Percentiles rank a stretch among this genome's conserved stretches.
Conservation (phyloP, 2,329 filamentous ascomycete species). For the Colletotrichum sp. region DNA sequence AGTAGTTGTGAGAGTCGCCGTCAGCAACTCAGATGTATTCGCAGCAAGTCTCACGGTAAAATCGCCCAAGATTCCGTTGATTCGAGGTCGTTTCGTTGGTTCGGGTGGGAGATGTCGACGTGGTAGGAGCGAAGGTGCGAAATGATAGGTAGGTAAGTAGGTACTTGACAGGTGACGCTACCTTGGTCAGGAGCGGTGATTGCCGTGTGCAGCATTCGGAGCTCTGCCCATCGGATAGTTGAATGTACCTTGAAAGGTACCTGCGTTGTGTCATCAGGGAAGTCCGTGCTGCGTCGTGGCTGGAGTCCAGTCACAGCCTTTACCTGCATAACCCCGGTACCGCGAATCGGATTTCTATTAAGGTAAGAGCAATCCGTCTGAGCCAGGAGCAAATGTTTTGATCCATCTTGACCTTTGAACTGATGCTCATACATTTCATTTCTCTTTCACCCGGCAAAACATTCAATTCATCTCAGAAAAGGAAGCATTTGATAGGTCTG, state of each 20-base stretch:
- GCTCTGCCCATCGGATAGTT: conserved; percentile 12
- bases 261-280: background rate
- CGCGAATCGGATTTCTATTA: background rate
- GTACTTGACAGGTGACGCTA: background rate
- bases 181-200: conserved; percentile 12
- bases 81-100: background rate
- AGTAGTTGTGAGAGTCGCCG: conserved; percentile 62
- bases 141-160: background rate
- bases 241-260: background rate
- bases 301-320: background rate
- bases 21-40: background rate
- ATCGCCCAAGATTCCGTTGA: background rate
- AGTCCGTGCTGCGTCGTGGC: background rate
- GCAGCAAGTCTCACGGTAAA: background rate
- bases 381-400: conserved; percentile 13
- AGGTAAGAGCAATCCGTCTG: conserved; percentile 3
- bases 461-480: background rate
- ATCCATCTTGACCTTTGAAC: background rate
- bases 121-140: background rate
- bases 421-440: background rate
- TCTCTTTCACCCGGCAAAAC: background rate
- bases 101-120: background rate
- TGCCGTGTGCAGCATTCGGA: conserved; percentile 5
- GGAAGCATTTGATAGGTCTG: background rate
- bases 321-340: background rate